A percentile compares a stretch with the other conserved stretches of the same genome.
Evolutionary conservation across 75 land plant species (phyloP).

Genomic region (Picea sitchensis): DNA sequence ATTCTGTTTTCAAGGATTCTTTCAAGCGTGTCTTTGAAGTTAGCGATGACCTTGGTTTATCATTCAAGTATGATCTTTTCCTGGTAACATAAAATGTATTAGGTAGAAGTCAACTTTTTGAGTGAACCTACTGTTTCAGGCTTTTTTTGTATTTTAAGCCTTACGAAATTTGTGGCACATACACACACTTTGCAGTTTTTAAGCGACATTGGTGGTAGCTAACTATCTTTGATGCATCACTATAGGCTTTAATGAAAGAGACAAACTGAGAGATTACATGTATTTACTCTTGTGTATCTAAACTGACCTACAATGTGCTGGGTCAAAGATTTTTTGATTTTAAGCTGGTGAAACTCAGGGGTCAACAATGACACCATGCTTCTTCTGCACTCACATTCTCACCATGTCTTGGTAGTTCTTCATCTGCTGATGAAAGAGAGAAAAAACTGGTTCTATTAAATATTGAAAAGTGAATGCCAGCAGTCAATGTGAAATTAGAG

Average conservation of each 20-base stretch:
- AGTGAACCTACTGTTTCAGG: neutral
- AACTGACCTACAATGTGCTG: no score
- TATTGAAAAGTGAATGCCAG: no score
- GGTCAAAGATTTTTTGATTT: no score
- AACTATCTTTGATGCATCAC: neutral
- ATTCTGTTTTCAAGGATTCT: slow-evolving; percentile 95
- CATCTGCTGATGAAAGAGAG: no score
- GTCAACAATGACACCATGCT: no score
- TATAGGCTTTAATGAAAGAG: neutral
- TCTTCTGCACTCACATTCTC: no score
- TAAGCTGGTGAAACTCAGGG: no score
- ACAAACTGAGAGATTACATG: neutral
- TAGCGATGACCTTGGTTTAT: slow-evolving; percentile 77
- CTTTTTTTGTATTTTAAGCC: neutral
- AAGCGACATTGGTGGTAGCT: neutral
- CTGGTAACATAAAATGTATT: neutral
- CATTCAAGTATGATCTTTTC: slow-evolving; percentile 73
- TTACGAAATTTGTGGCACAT: neutral
- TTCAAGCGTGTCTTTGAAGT: slow-evolving; percentile 77
- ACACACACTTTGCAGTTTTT: neutral
- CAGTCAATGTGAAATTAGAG: no score
- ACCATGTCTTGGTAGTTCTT: no score
- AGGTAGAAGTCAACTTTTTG: neutral
- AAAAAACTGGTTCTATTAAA: no score
- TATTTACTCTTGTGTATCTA: neutral